These are phyloP conservation scores for Tephrocybe sp. DNA, from an alignment of 768 basidiomycete genomes.

Conservation along the genomic window DNA sequence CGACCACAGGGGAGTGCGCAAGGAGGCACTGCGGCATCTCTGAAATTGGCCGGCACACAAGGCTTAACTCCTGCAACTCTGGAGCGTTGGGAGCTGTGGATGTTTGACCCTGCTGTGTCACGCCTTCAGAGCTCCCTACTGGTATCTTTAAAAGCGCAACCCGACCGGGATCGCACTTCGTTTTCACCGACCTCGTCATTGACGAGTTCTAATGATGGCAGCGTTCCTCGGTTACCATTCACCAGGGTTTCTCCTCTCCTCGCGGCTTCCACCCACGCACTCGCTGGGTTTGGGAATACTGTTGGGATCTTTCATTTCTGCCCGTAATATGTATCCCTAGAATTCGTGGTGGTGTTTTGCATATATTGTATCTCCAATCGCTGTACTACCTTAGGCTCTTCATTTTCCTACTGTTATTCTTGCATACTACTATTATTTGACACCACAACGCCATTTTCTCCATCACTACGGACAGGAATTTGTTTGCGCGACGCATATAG, in stretches of 20 bases:
- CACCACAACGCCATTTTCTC: too few species aligned
- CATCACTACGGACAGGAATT: too few species aligned
- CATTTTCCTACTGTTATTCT: not conserved
- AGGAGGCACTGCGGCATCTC: constrained; percentile 12
- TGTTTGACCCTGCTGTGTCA: constrained; percentile 56
- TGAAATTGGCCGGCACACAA: constrained; percentile 16
- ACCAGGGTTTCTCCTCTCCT: constrained; percentile 69
- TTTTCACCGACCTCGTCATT: constrained; percentile 19
- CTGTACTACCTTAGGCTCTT: not conserved
- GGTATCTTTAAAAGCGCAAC: constrained; percentile 36
- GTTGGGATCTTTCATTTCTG: constrained; percentile 53
- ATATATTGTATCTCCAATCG: not conserved
- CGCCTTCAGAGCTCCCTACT: constrained; percentile 50
- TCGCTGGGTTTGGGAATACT: constrained; percentile 82
- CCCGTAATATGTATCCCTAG: constrained; percentile 8
- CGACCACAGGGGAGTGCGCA: constrained; percentile 37
- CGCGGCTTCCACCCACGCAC: constrained; percentile 42
- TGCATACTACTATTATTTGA: not conserved
- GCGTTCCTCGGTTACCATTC: constrained; percentile 67
- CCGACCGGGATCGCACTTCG: constrained; percentile 18
- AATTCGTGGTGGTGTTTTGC: not conserved
- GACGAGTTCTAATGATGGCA: constrained; percentile 18
- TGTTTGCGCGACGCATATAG: too few species aligned
- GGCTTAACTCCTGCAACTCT: constrained; percentile 64
- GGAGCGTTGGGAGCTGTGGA: constrained; percentile 85